Evolutionary conservation across 768 basidiomycete genomes (phyloP).

Genomic region (Rhodosporidiobolus odoratus): DNA sequence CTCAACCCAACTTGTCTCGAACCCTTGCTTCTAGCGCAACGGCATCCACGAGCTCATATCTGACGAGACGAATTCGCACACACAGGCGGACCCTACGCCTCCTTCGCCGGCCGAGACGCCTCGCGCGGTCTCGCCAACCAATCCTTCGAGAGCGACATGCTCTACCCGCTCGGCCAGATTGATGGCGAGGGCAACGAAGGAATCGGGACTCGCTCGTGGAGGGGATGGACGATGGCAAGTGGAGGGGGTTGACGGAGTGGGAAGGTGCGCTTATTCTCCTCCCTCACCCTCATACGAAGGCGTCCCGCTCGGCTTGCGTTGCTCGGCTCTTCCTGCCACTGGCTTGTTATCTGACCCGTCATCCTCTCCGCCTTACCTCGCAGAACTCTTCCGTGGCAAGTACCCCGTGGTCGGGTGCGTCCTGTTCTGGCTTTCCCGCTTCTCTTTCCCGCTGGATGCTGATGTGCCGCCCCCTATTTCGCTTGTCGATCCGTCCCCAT

Average conservation of each 20-base stretch:
- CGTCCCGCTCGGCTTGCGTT: background rate
- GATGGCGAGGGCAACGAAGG: constrained; percentile 49
- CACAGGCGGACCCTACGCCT: constrained; percentile 89
- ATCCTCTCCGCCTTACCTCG: background rate
- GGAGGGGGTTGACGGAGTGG: constrained; percentile 39
- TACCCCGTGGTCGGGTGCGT: constrained; percentile 9
- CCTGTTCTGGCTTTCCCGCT: background rate
- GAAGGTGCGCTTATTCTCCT: constrained; percentile 13
- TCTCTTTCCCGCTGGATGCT: background rate
- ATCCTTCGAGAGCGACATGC: constrained; percentile 61
- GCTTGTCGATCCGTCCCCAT: too few species aligned
- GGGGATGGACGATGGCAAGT: too few species aligned
- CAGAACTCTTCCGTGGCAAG: constrained; percentile 4
- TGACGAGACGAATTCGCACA: too few species aligned
- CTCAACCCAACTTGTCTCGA: too few species aligned
- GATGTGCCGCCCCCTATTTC: too few species aligned
- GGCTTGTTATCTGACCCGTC: too few species aligned
- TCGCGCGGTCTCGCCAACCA: constrained; percentile 79
- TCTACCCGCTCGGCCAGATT: constrained; percentile 60
- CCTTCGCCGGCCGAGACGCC: constrained; percentile 94
- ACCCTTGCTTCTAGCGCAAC: too few species aligned
- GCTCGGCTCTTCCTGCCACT: too few species aligned
- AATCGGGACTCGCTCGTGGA: constrained; percentile 65
- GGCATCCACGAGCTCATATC: too few species aligned
- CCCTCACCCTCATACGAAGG: background rate